Evolutionary conservation across 495 filamentous ascomycete species (phyloP), one percentile per base, ranked within the genome.

Genomic region (Penicillium samsonianum): DNA sequence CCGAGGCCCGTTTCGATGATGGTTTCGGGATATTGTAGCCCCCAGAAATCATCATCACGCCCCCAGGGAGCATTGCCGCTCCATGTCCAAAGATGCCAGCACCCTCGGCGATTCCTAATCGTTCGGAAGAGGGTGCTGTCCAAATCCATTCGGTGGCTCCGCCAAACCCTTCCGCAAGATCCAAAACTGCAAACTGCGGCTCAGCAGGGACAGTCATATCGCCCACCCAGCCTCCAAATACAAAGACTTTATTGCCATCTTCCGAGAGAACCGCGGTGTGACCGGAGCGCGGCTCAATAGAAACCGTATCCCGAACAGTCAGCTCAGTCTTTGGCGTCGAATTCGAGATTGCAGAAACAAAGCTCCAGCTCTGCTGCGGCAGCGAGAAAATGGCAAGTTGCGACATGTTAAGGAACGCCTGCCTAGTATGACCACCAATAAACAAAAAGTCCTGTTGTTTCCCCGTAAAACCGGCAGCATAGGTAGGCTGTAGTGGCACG

Each of bases 181-280:
- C 75, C 17, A 96, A 73, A 19, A 96, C 73, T 2, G 84, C 90
- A 12, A 98, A 75, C 64, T 93, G 91, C 14, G 93, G 93, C 33
- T 83, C 72, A 2, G 93, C 93, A 16, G 91, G 80, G 30, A 84
- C 84, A 19, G 72, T 80, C 0, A 84, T 76, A 71, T 95, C 85
- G 14, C 92, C 92, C 12, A 96, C 90, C 93, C 93, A 98, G 9
- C 93, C 93, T 14, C 93, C 93, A 63, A 90, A 82, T 4, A 98
- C 75, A 44, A 95, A 75, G 11, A 96, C 72, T 47, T 79, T 83
- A 30, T 70, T 83, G 3, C 92, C 91, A 70, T 96, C 91, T 38
- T 84, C 78, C 3, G 85, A 89, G 7, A 96, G 73, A 6, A 95
- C 82, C 10, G 93, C 84, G 0, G 88, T 90, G 61, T 98, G 93